These are phyloP conservation scores for Fusarium sp. DNA, from an alignment of 2,329 filamentous ascomycete species.

Conservation along the genomic window DNA sequence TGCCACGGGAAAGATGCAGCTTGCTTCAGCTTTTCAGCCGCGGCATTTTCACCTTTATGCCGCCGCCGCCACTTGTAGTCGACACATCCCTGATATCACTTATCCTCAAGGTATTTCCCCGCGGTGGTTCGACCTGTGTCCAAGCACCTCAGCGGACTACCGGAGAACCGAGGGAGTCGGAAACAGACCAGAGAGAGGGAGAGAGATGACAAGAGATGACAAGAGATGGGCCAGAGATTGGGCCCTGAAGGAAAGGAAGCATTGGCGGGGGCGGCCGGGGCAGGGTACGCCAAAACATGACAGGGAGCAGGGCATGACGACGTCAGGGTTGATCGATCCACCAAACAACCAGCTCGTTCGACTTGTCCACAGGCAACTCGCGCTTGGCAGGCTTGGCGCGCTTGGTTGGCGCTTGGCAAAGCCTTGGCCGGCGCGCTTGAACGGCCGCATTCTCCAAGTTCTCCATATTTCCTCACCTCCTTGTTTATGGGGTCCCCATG, in stretches of 20 bases:
- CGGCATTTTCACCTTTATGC: not conserved
- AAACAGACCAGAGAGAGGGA: not conserved
- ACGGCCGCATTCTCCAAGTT: conserved; percentile 27
- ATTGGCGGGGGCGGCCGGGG: not conserved
- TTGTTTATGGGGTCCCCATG: conserved; percentile 24
- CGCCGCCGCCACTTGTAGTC: not conserved
- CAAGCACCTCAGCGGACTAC: conserved; percentile 1
- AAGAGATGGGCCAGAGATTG: conserved; percentile 5
- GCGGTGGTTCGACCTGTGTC: not conserved
- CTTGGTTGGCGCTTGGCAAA: conserved; percentile 17
- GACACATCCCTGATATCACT: not conserved
- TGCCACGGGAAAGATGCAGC: not conserved
- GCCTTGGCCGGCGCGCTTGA: conserved; percentile 22
- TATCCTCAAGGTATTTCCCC: not conserved
- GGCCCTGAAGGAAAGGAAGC: not conserved
- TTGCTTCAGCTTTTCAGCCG: not conserved
- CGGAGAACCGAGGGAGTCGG: not conserved
- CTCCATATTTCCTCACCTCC: not conserved
- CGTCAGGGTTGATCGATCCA: conserved; percentile 15
- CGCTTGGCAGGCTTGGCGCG: conserved; percentile 20
- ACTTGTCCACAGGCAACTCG: conserved; percentile 3
- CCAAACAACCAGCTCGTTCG: conserved; percentile 9
- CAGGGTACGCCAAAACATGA: not conserved
- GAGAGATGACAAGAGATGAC: conserved; percentile 3
- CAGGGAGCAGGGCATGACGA: conserved; percentile 10